Evolutionary conservation across 306 rosid species (phyloP), one percentile per base, ranked within the genome.

Genomic region (Prinsepia uniflora): DNA sequence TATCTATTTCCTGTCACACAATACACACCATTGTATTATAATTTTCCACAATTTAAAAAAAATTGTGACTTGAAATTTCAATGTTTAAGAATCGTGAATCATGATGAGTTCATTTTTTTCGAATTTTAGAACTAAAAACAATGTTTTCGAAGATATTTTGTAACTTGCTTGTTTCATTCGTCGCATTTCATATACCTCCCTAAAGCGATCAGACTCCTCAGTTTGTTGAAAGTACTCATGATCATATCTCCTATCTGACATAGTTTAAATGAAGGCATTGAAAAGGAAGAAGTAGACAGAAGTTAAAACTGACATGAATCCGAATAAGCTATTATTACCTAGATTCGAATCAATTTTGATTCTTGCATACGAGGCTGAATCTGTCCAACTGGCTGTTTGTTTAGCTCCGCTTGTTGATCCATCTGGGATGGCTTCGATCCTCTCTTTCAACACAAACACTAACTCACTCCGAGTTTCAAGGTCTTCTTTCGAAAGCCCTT

Each of bases 141-240:
- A 8, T 19, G 4, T 13, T 55, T 4, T 55, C 13, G 12, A 52
- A 14, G 22, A 18, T 2, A 52, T 52, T 6, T 17, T 24, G 2
- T 18, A 61, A 47, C 74, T 76, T 79, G 77, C 86, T 84, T 79
- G 84, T n/a, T 73, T 83, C 39, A 76, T 64, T 65, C 71, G 76
- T 9, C 84, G 65, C 79, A 83, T 72, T 73, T 83, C 80, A 13
- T 70, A 76, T 41, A 76, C 82, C 39, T 83, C 74, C 50, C 78
- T 79, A 54, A 80, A 79, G 55, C 22, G 60, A 73, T 80, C 76
- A 1, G 70, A 63, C 64, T 83, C 75, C 53, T 76, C 45, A 8
- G 86, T 83, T 65, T 70, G 81, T 42, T 69, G 77, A 74, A 58
- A 76, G 75, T 76, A 80, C 55, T 73, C 82, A 39, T n/a, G 15